Base-by-base conservation (phyloP, 352 stramenopile genomes). In the Pythium rhizo-oryzae region DNA sequence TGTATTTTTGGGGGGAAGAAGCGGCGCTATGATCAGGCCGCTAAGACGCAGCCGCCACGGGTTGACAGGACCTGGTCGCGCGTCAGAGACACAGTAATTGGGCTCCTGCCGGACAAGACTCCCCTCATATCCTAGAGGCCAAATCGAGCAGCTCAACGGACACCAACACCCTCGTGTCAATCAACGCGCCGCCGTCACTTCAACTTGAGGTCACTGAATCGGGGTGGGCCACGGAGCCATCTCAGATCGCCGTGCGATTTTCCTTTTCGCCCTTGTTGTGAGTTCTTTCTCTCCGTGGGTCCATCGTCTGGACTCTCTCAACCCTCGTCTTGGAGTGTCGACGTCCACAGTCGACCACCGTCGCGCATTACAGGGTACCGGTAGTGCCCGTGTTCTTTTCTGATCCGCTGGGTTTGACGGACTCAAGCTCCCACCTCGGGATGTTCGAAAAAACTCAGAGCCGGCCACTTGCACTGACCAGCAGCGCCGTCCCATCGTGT, bases 401-500 rank as follows among this genome's bases (percentile, higher is more conserved):
- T 47, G 41, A 19, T 47, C 41, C 15, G 35, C 35, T 41, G 7
- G 41, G 9, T 19, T 16, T 15, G 11, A 39, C n/a, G n/a, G n/a
- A n/a, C n/a, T n/a, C n/a, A n/a, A n/a, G n/a, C n/a, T n/a, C n/a
- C n/a, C n/a, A n/a, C n/a, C n/a, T n/a, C n/a, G n/a, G 13, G 23
- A 54, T 12, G 50, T 56, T 56, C 50, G 50, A 56, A 56, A 56
- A 56, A 56, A 56, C 50, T 56, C 50, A 35, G 50, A 56, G 50
- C 24, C 0, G 28, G 3, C 28, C 28, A 33, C 28, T 33, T 33
- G 28, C 28, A 7, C 28, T 33, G 3, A 33, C 2, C 28, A 33
- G 28, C 28, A 33, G 3, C n/a, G n/a, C n/a, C n/a, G n/a, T n/a
- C n/a, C n/a, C n/a, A n/a, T n/a, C n/a, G n/a, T 52, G 19, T 18